Evolutionary conservation across 208 protist genomes (phyloP).

Genomic region (Borovskyia barvae): DNA sequence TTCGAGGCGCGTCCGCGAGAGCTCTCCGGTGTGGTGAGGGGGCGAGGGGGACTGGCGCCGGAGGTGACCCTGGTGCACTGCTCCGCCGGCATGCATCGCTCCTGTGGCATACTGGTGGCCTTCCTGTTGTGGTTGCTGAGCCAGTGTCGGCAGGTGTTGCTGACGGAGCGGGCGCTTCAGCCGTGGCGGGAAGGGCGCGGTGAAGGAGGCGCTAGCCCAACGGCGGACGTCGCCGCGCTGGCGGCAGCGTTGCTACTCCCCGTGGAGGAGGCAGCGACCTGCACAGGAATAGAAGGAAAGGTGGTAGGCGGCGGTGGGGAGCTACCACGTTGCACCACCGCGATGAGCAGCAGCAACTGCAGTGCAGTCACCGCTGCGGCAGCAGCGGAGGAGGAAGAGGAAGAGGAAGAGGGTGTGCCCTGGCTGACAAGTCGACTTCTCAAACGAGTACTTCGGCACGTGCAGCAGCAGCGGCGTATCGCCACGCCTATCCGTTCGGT

Average conservation of each 20-base stretch:
- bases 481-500: conserved; percentile 60
- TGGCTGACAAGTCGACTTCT: conserved; percentile 21
- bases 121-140: conserved; percentile 68
- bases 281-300: too few relatives aligned
- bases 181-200: neutral
- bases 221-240: neutral
- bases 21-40: neutral
- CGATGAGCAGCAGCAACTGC: too few relatives aligned
- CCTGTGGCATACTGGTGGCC: conserved; percentile 56
- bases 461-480: conserved; percentile 48
- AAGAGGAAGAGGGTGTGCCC: neutral
- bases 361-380: too few relatives aligned
- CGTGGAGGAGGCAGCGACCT: neutral
- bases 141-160: conserved; percentile 25
- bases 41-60: neutral
- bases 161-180: neutral
- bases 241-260: neutral
- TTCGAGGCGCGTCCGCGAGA: too few relatives aligned
- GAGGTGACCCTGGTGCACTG: conserved; percentile 61
- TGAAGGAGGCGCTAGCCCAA: too few relatives aligned
- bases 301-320: too few relatives aligned
- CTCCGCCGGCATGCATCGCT: conserved; percentile 87
- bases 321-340: too few relatives aligned
- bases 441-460: conserved; percentile 31
- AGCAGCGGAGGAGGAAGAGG: neutral